Evolutionary conservation across 2,329 filamentous ascomycete species (phyloP), one percentile per base, ranked within the genome.

Genomic region (Chaetomium globosum): DNA sequence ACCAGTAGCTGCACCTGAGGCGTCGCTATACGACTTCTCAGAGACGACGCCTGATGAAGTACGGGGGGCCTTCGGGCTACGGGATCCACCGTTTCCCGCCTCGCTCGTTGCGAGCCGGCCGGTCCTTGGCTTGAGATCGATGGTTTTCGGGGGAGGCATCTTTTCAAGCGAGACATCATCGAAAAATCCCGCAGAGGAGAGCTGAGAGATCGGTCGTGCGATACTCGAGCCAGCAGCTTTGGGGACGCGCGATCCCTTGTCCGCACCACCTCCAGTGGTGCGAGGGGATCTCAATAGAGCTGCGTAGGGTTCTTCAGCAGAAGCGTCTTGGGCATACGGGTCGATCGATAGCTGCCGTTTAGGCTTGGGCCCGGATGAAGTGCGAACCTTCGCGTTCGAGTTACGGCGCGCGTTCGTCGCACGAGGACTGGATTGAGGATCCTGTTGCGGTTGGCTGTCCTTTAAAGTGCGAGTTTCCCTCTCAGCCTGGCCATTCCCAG

Each of bases 301-400:
- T 0, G 74, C 68, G n/a, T 72, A 71, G 4, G 73, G 66, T 16
- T 77, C 76, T 21, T 77, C 76, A 2, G 64, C 21, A 4, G 67
- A 43, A 4, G 68, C 8, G 6, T 77, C 76, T 1, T 68, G 54
- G 2, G 72, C 53, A 53, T 73, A 76, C 1, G 75, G 69, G 39
- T 78, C 76, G 46, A 76, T 70, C 0, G 76, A 75, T 3, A 77
- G 64, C 49, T 74, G 74, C 7, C 74, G 73, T 59, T 76, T 75
- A 6, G 74, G 69, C 46, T 72, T 73, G 2, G 75, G 65, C 3
- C 71, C 67, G 3, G 72, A 67, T 8, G 74, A 60, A 1, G 75
- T 74, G 21, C 75, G 72, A 10, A 78, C 71, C 30, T 74, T 74
- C 3, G 76, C 73, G 64, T 74, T 76, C 1, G 76, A 75, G 39